These are phyloP conservation scores for Yarrowia bubula DNA, from an alignment of 805 yeast species.

Conservation along the genomic window DNA sequence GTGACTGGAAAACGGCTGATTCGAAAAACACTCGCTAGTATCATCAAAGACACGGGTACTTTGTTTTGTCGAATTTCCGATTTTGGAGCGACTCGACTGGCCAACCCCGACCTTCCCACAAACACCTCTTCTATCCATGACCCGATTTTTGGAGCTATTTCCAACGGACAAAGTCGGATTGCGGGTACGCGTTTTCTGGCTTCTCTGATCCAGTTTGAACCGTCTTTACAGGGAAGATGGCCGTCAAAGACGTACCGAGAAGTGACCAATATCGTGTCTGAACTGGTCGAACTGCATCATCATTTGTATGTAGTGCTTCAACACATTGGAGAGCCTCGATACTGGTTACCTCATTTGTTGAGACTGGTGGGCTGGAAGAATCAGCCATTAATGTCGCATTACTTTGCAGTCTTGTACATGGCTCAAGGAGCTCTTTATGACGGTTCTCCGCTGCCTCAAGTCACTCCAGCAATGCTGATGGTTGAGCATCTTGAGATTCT, in stretches of 20 bases:
- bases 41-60: constrained; percentile 35
- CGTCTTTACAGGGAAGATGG: constrained; percentile 39
- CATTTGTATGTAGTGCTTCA: constrained; percentile 35
- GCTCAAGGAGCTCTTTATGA: constrained; percentile 35
- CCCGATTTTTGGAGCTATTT: constrained; percentile 30
- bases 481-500: constrained; percentile 28
- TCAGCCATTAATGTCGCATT: constrained; percentile 34
- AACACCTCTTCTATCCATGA: constrained; percentile 34
- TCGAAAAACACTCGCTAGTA: constrained; percentile 35
- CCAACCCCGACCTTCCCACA: constrained; percentile 27
- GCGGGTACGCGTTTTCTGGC: constrained; percentile 21
- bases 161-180: constrained; percentile 27
- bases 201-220: constrained; percentile 35
- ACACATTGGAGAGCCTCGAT: constrained; percentile 32
- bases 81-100: constrained; percentile 36
- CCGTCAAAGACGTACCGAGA: constrained; percentile 38
- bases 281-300: constrained; percentile 35
- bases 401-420: constrained; percentile 39
- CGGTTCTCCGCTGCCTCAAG: constrained; percentile 38
- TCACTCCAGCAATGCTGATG: constrained; percentile 37
- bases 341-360: constrained; percentile 33
- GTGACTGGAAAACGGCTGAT: constrained; percentile 38
- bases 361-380: constrained; percentile 38
- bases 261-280: constrained; percentile 34
- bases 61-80: constrained; percentile 37